Evolutionary conservation across 805 yeast species (phyloP), one percentile per base, ranked within the genome.

Genomic region (Geotrichum ghanense): DNA sequence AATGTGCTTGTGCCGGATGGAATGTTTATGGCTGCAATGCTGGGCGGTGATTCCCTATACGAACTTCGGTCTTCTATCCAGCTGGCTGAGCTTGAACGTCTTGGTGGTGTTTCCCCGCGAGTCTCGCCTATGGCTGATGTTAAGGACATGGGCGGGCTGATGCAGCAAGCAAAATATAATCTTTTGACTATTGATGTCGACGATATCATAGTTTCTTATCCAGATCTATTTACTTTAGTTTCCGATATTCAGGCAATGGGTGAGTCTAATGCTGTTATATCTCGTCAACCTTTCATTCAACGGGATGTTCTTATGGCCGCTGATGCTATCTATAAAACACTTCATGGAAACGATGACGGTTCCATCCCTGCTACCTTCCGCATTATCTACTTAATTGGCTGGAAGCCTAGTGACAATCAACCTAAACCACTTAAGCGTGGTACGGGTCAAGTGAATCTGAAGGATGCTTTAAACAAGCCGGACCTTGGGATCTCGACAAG

Each of bases 1-100:
- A 57, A 64, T 3, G 70, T 83, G 22, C 67, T 86, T 31, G 76
- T 75, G 50, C 90, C 90, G 1, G 94, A 86, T 61, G 90, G 95
- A 1, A 68, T 88, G 57, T 83, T 86, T 53, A 72, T 86, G 71
- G 94, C 84, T 1, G 75, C 87, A 20, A 74, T 86, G 72, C 75
- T 83, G 53, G 92, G 90, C 19, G 90, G 89, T 9, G 95, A 86
- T 58, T 81, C 94, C 1, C 63, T 86, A n/a, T 86, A 78, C 56
- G 95, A 86, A 61, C 69, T 86, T 50, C 71, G 95, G 43, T 82
- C 95, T 0, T 70, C 88, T 2, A 66, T 86, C 41, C 95, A 86
- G 61, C 65, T 86, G 48, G 94, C 95, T 0, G 95, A 86, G 57
- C 66, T 79, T 65, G 95, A 86, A 58, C 69, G 94, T 44, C 68